Base-by-base conservation (phyloP, 2,329 filamentous ascomycete genomes). In the Cercospora sesami region DNA sequence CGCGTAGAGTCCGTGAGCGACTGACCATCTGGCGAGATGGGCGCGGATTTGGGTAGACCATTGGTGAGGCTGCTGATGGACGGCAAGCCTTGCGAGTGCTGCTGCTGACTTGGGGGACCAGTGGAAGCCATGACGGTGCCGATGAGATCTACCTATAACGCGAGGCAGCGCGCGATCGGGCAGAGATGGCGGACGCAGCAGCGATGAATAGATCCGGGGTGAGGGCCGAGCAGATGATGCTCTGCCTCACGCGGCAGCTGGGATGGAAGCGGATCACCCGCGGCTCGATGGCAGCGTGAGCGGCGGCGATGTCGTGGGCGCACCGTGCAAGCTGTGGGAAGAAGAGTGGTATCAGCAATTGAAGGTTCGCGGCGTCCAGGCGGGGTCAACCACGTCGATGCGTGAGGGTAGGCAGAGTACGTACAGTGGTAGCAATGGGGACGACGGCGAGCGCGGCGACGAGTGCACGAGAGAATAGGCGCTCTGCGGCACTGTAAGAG, bases 31-130 rank as follows among this genome's bases (percentile, higher is more conserved):
- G 73, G 77, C 58, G 78, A 78, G 64, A 73, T 72, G 57, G 70
- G 64, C 57, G 73, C 71, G 70, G 74, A 66, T 31, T 71, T 69
- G 31, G 77, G 76, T 62, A 80, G 63, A 58, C 76, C 76, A 72
- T 78, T 79, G 48, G 78, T 80, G 55, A 80, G 71, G 67, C 75
- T 77, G 60, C 69, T 75, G 68, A 80, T 80, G 60, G 78, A 79
- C 5, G 78, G 78, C 60, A 80, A 72, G 53, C 74, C 75, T 71
- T 75, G 74, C 10, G 39, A 36, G 33, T 72, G 70, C 55, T 71
- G 71, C 36, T 67, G 66, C 23, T 70, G 68, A 23, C 64, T 53
- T 62, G 67, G 63, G 59, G 63, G 48, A 45, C 59, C 68, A 28
- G 73, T 62, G 51, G 75, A 72, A 51, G 75, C 73, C 75, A 76